phyloP scores from a whole-genome alignment of 495 filamentous ascomycete genomes.

The Neurospora intermedia region DNA sequence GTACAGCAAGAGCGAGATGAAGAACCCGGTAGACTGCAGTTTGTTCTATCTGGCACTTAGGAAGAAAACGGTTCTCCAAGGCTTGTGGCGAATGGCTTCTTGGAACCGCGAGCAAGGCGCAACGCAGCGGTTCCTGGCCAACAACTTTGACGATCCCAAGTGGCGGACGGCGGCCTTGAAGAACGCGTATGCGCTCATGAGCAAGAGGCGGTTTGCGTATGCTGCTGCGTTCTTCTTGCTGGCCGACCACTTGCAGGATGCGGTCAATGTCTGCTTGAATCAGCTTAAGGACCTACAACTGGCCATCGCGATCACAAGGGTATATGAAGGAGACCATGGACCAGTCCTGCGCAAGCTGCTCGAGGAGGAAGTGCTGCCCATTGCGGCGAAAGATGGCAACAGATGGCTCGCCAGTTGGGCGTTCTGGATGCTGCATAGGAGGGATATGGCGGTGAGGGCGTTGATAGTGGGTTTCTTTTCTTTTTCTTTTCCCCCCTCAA shows the following conservation, averaged over 20 bases:
- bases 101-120: slow-evolving; percentile 80
- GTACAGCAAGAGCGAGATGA: slow-evolving; percentile 78
- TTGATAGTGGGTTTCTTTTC: slow-evolving; percentile 45
- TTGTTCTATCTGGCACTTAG: slow-evolving; percentile 82
- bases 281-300: slow-evolving; percentile 84
- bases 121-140: slow-evolving; percentile 66
- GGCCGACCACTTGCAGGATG: slow-evolving; percentile 74
- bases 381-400: slow-evolving; percentile 72
- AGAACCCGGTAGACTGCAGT: slow-evolving; percentile 89
- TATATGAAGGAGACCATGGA: slow-evolving; percentile 80
- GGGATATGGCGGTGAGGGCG: slow-evolving; percentile 79
- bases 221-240: slow-evolving; percentile 94
- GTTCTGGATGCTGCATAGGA: slow-evolving; percentile 80
- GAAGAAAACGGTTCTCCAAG: slow-evolving; percentile 87
- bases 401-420: slow-evolving; percentile 95
- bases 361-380: slow-evolving; percentile 65
- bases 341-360: slow-evolving; percentile 63
- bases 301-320: slow-evolving; percentile 78
- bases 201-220: slow-evolving; percentile 86
- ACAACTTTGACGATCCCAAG: slow-evolving; percentile 75
- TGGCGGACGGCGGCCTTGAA: slow-evolving; percentile 91
- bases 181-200: slow-evolving; percentile 94
- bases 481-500: not conserved
- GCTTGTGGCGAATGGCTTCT: slow-evolving; percentile 89
- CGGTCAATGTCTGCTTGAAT: slow-evolving; percentile 71